A percentile compares a stretch with the other conserved stretches of the same genome.
phyloP scores from a whole-genome alignment of 129 eudicot species.

The Flaveria robusta region DNA sequence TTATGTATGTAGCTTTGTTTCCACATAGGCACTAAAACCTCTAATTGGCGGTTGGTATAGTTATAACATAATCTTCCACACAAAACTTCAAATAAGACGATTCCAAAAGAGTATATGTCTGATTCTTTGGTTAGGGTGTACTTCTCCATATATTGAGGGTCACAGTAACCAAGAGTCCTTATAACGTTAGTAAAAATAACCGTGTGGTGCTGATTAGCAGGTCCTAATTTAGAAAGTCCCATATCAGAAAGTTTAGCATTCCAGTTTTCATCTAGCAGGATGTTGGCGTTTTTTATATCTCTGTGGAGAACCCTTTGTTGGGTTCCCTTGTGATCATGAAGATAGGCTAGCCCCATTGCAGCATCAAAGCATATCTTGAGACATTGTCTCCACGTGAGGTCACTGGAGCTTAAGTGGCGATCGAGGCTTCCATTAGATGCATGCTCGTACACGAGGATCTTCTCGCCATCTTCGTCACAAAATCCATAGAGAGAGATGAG shows the following conservation, averaged over 20 bases:
- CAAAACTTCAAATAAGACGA: neutral
- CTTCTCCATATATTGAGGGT: neutral
- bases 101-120: neutral
- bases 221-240: constrained; percentile 14
- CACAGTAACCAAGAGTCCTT: neutral
- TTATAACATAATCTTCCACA: constrained; percentile 7
- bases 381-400: neutral
- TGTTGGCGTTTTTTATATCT: constrained; percentile 6
- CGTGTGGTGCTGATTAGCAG: neutral
- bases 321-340: constrained; percentile 11
- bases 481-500: neutral
- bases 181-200: neutral
- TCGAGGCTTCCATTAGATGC: constrained; percentile 2
- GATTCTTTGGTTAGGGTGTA: neutral
- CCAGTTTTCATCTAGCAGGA: neutral
- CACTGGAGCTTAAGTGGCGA: constrained; percentile 1
- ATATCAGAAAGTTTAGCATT: constrained; percentile 11
- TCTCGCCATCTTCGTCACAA: constrained; percentile 7
- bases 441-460: neutral
- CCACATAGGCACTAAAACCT: neutral
- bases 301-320: neutral
- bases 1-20: neutral
- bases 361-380: neutral
- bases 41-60: neutral
- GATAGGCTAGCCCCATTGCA: neutral